Evolutionary conservation across 257 asterid genomes (phyloP), one percentile per base, ranked within the genome.

Genomic region (Nicotiana sylvestris): DNA sequence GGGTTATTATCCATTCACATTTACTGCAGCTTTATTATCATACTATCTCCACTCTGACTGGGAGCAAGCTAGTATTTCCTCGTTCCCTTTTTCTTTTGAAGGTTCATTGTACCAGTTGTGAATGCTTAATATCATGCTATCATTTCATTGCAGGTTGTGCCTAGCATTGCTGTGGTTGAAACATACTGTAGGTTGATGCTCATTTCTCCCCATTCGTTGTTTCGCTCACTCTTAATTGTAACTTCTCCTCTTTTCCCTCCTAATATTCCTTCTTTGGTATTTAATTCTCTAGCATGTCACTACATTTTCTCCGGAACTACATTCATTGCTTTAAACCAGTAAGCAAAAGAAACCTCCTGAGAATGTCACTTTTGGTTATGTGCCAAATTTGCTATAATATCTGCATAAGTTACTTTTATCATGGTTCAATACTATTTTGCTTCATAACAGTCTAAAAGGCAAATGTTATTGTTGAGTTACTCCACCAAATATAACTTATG

Each of bases 121-220:
- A 39, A 39, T 69, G n/a, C 7, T 6, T 72, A 46, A 25, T 11
- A 46, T 72, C 60, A 46, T 72, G 25, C 60, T 70, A 7, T 72
- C 60, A 46, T 72, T 72, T 72, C 60, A 86, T 46, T 91, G 88
- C 95, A 96, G 99, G 98, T 88, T 77, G 93, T 96, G 27, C 98
- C 99, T 69, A 96, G 93, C 91, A 93, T 96, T 85, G 99, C 98
- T 37, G 88, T 94, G 99, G 98, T 94, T 80, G 99, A 96, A 91
- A 96, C 99, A 56, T 94, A 96, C 87, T 92, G 93, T 76, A 89
- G 99, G 89, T 82, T 96, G 90, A 87, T 96, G 87, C 94, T 94
- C 82, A 88, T 94, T 85, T 89, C 94, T 72, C 98, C 99, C 85
- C 99, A 96, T 88, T 92, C 98, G 35, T 85, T 96, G 87, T 96